Evolutionary conservation across 495 filamentous ascomycete genomes (phyloP).

Genomic region (Neurospora sp.): DNA sequence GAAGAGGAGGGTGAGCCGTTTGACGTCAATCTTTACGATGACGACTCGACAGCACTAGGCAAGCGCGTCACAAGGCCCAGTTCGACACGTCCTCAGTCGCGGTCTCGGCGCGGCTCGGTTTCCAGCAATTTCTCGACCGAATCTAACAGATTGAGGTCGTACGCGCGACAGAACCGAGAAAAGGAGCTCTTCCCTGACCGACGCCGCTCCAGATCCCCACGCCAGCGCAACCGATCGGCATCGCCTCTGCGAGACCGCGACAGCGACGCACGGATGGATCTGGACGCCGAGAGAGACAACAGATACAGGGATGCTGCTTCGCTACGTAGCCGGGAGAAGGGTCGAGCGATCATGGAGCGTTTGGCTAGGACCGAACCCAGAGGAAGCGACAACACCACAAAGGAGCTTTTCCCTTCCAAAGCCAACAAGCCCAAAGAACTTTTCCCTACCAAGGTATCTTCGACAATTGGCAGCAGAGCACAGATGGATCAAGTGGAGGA

Average conservation of each 20-base stretch:
- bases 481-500: constrained; percentile 31
- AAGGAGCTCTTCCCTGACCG: constrained; percentile 46
- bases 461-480: constrained; percentile 18
- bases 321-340: constrained; percentile 34
- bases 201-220: constrained; percentile 22
- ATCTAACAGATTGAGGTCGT: constrained; percentile 15
- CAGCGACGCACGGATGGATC: constrained; percentile 40
- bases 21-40: constrained; percentile 71
- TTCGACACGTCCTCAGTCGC: constrained; percentile 7
- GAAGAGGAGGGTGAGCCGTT: constrained; percentile 47
- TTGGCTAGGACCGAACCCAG: constrained; percentile 10
- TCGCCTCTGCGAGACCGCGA: constrained; percentile 63
- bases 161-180: constrained; percentile 23
- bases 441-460: constrained; percentile 50
- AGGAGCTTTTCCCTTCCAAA: constrained; percentile 63
- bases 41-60: constrained; percentile 37
- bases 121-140: constrained; percentile 22
- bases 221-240: constrained; percentile 52
- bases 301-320: constrained; percentile 18
- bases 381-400: constrained; percentile 23
- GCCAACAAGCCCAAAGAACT: constrained; percentile 50
- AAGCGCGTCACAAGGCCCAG: constrained; percentile 13
- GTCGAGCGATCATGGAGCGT: constrained; percentile 36
- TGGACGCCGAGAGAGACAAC: constrained; percentile 13
- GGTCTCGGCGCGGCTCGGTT: constrained; percentile 22